phyloP scores from a whole-genome alignment of 768 basidiomycete genomes.

The Pleurotus salmoneostramineus region DNA sequence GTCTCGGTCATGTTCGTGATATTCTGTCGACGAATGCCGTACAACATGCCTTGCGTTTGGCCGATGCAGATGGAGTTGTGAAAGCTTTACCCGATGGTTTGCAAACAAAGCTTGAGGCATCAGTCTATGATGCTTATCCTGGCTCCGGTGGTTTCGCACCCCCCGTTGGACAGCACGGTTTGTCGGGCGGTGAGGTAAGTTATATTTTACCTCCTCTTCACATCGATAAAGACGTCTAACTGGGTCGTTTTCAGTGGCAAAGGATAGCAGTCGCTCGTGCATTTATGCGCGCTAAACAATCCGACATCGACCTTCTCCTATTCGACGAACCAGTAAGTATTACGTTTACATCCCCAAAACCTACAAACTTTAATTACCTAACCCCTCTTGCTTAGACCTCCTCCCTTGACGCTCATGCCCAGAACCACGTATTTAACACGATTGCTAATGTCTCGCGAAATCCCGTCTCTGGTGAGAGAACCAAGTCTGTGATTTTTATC shows the following conservation, averaged over 20 bases:
- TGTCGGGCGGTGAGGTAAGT: conserved; percentile 83
- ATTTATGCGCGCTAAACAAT: conserved; percentile 78
- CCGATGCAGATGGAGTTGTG: conserved; percentile 66
- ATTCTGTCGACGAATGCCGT: conserved; percentile 55
- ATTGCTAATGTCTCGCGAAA: conserved; percentile 62
- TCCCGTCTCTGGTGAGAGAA: conserved; percentile 45
- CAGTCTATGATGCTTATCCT: conserved; percentile 31
- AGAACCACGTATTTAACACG: conserved; percentile 75
- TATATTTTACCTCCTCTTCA: neutral
- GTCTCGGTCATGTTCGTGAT: conserved; percentile 71
- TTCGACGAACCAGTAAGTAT: conserved; percentile 79
- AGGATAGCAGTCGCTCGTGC: conserved; percentile 82
- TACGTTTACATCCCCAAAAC: neutral
- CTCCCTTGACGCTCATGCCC: conserved; percentile 75
- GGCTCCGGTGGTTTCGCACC: conserved; percentile 27
- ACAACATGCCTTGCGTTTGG: conserved; percentile 62
- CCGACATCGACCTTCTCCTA: conserved; percentile 72
- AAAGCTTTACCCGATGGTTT: conserved; percentile 67
- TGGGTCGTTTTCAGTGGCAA: conserved; percentile 60
- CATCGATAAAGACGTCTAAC: neutral
- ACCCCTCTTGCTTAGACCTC: conserved; percentile 50
- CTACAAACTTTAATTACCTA: neutral
- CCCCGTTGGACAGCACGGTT: conserved; percentile 50
- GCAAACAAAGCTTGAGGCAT: conserved; percentile 60
- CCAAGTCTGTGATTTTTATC: conserved; percentile 77